Conservation (phyloP, 306 rosid species). For the Cicer pinnatifidum region DNA sequence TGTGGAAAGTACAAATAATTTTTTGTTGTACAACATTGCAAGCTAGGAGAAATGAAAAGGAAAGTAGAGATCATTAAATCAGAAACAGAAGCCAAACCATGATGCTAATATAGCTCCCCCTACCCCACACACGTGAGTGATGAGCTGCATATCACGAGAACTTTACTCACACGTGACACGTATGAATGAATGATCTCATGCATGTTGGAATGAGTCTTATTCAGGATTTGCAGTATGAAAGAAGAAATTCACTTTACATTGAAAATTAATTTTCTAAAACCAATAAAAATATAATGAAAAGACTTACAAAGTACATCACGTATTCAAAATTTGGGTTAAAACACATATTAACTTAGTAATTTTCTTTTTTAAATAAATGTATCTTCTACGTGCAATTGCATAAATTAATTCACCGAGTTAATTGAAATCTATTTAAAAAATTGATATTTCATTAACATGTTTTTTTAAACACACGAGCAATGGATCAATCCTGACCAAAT, state of each 20-base stretch:
- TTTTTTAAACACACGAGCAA: too few relatives aligned
- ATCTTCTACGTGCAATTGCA: too few relatives aligned
- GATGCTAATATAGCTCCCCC: background rate
- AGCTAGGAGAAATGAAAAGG: background rate
- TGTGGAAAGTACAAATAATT: background rate
- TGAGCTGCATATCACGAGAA: slow-evolving; percentile 25
- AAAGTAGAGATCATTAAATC: background rate
- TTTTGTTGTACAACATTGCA: background rate
- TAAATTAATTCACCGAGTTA: too few relatives aligned
- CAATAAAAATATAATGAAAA: background rate
- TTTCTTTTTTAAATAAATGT: too few relatives aligned
- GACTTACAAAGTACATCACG: too few relatives aligned
- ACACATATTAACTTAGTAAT: too few relatives aligned
- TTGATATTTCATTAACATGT: too few relatives aligned
- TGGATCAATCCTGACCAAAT: too few relatives aligned
- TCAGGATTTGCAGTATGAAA: background rate
- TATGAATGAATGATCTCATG: background rate
- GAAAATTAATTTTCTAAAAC: background rate
- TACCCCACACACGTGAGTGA: slow-evolving; percentile 41
- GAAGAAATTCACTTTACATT: background rate
- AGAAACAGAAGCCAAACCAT: slow-evolving; percentile 14
- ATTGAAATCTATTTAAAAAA: too few relatives aligned
- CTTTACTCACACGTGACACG: background rate
- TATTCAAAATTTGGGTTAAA: too few relatives aligned
- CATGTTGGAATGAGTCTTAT: background rate